Evolutionary conservation across 2,329 filamentous ascomycete genomes (phyloP), one percentile per base, ranked within the genome.

Genomic region (Claviceps monticola): DNA sequence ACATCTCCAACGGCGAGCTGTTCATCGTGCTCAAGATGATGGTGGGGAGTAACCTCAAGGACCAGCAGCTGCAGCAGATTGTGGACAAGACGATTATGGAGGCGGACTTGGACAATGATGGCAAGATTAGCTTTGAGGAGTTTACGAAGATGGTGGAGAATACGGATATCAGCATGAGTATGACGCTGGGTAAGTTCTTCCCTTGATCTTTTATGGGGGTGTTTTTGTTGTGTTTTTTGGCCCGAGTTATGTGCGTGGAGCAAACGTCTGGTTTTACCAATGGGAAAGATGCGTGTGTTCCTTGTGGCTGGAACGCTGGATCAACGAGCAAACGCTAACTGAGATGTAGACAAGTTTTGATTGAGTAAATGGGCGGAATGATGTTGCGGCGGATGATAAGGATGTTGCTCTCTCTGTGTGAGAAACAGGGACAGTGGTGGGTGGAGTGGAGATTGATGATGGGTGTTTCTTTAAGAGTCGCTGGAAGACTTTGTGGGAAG

Each of bases 21-120:
- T 98, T 97, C 70, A 97, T 98, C 63, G 93, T 98, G 64, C 78
- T 98, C 63, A 98, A 98, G 85, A 98, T 98, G 93, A 98, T 98
- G 93, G 93, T 98, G 49, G 93, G 93, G 54, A 96, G 87, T 74
- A 98, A 98, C 70, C 74, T 98, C 64, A 98, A 98, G 78, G 93
- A 98, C 69, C 88, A 96, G 71, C 93, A 98, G 73, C 73, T 98
- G 67, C 93, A 98, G 74, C 93, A 91, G 80, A 98, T 98, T 67
- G 93, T 98, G 60, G 93, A 98, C 75, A 98, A 98, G 82, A 98
- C 93, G 54, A 97, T 98, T 68, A 97, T 97, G 93, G 93, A 98
- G 74, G 93, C 93, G 48, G 93, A 98, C 70, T 78, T 90, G 60
- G 93, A 98, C 70, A 83, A 83, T 55, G 93, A 98, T 68, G 93